A percentile compares a stretch with the other conserved stretches of the same genome.
Conservation (phyloP, 805 yeast genomes). For the Blastobotrys robertii region DNA sequence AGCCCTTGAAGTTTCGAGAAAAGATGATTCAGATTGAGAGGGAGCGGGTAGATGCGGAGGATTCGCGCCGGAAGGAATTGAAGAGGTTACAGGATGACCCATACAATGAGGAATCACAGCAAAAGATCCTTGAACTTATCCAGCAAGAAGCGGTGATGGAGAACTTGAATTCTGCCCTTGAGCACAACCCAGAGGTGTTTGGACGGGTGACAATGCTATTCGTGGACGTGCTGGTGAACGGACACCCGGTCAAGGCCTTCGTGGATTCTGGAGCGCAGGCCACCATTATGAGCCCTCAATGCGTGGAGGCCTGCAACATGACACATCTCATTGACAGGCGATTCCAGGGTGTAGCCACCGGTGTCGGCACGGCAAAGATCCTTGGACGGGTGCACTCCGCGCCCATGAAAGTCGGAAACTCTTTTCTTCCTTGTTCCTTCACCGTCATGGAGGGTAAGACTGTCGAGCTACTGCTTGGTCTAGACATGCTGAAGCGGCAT, state of each 20-base stretch:
- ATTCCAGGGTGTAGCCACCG: constrained; percentile 74
- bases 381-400: constrained; percentile 83
- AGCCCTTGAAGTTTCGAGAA: constrained; percentile 40
- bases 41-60: constrained; percentile 22
- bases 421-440: constrained; percentile 56
- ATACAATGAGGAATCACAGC: constrained; percentile 60
- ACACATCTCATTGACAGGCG: constrained; percentile 68
- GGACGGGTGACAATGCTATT: constrained; percentile 76
- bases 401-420: constrained; percentile 66
- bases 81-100: constrained; percentile 50
- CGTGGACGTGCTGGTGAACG: constrained; percentile 68
- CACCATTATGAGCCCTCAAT: constrained; percentile 66
- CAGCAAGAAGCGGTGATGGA: constrained; percentile 69
- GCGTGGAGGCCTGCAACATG: constrained; percentile 67
- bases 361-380: constrained; percentile 77
- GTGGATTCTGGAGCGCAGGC: constrained; percentile 95
- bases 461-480: constrained; percentile 67
- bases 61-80: constrained; percentile 39
- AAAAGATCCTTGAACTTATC: constrained; percentile 54
- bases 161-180: constrained; percentile 69
- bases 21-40: constrained; percentile 22
- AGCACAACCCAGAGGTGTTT: constrained; percentile 84
- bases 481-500: constrained; percentile 84
- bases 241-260: constrained; percentile 76
- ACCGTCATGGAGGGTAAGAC: constrained; percentile 51